Evolutionary conservation across 1,284 basidiomycete genomes (phyloP).

Genomic region (Boletus sp.): DNA sequence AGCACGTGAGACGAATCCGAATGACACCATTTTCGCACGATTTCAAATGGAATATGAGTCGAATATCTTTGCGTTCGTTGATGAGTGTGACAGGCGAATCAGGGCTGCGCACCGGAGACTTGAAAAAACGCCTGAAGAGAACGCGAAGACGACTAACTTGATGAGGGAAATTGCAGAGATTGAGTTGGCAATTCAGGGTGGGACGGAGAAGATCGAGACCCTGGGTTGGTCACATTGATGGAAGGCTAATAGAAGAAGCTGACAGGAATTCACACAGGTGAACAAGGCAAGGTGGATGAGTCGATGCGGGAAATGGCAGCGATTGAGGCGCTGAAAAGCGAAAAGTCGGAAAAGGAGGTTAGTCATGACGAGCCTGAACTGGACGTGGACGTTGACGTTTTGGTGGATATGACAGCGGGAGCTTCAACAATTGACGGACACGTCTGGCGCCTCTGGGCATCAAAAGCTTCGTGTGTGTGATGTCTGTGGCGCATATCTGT

Average conservation of each 20-base stretch:
- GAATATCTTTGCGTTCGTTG: conserved; percentile 93
- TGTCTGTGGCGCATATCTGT: conserved; percentile 98
- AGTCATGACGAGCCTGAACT: conserved; percentile 19
- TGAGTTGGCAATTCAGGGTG: conserved; percentile 96
- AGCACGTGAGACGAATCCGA: conserved; percentile 70
- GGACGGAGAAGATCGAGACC: conserved; percentile 96
- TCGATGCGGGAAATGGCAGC: conserved; percentile 97
- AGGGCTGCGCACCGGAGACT: conserved; percentile 88
- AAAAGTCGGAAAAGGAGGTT: conserved; percentile 95
- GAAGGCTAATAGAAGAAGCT: conserved; percentile 10
- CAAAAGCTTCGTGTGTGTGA: conserved; percentile 99
- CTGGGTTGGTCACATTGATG: conserved; percentile 56
- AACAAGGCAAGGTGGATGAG: conserved; percentile 97
- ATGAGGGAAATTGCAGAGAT: conserved; percentile 99
- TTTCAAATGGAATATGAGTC: conserved; percentile 95
- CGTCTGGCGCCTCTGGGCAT: conserved; percentile 96
- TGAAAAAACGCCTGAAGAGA: conserved; percentile 99
- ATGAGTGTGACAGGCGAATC: conserved; percentile 97
- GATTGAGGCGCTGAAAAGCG: conserved; percentile 94
- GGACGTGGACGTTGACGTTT: conserved; percentile 5
- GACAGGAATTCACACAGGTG: conserved; percentile 48
- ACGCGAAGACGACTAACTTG: conserved; percentile 95
- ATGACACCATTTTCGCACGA: conserved; percentile 73
- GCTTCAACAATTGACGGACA: conserved; percentile 94
- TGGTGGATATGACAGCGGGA: conserved; percentile 59